Evolutionary conservation across 2,329 filamentous ascomycete species (phyloP).

Genomic region (Ceratocystis eucalypticola): DNA sequence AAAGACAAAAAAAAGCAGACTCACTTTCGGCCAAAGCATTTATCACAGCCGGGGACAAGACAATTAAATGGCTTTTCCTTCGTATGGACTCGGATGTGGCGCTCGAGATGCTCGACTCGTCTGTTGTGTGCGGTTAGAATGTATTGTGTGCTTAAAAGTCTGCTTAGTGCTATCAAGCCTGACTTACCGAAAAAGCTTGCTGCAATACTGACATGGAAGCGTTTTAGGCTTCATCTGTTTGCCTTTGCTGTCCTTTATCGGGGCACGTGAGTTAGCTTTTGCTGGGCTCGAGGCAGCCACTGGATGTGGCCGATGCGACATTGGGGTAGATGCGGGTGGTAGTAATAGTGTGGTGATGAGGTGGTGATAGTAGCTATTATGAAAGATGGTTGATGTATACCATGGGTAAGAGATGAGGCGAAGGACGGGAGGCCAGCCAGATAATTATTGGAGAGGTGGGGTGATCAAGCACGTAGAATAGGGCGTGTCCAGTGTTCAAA

Average conservation of each 20-base stretch:
- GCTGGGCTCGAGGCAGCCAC: neutral
- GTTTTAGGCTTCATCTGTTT: conserved; percentile 48
- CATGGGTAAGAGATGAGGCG: conserved; percentile 7
- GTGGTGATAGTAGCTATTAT: neutral
- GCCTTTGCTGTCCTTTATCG: conserved; percentile 30
- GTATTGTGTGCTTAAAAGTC: neutral
- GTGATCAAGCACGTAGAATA: neutral
- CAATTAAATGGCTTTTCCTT: conserved; percentile 53
- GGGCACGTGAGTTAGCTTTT: neutral
- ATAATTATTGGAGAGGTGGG: neutral
- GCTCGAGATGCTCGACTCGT: conserved; percentile 50
- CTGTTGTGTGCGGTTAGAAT: conserved; percentile 29
- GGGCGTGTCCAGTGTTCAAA: neutral
- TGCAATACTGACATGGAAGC: conserved; percentile 49
- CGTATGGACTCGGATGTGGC: conserved; percentile 50
- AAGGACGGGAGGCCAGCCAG: neutral
- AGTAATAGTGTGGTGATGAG: neutral
- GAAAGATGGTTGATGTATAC: conserved; percentile 7
- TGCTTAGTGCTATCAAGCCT: conserved; percentile 14
- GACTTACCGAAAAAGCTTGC: conserved; percentile 47
- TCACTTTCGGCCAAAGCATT: conserved; percentile 49
- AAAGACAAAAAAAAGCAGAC: conserved; percentile 21
- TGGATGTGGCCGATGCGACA: conserved; percentile 1
- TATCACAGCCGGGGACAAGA: conserved; percentile 45
- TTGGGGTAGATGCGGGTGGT: neutral